phyloP scores from a whole-genome alignment of 345 rosid species.

The Kandelia obovata region DNA sequence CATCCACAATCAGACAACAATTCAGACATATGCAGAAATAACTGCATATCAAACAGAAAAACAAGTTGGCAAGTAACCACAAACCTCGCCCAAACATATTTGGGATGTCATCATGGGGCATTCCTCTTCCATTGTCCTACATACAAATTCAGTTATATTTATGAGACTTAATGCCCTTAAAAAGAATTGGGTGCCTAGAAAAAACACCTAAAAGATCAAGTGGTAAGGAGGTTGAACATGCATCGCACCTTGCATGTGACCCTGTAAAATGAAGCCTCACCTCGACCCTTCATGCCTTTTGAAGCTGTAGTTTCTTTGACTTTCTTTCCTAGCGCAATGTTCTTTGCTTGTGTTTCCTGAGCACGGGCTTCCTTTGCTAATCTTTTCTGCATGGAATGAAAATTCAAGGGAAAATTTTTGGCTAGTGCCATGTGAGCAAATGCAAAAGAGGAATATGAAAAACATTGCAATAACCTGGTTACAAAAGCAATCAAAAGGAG shows the following conservation, averaged over 20 bases:
- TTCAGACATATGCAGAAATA: not conserved
- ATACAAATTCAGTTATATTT: slow-evolving; percentile 21
- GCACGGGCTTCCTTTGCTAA: slow-evolving; percentile 82
- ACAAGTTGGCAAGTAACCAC: slow-evolving; percentile 10
- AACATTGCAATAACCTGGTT: not conserved
- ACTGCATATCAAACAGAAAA: not conserved
- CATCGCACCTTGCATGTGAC: slow-evolving; percentile 85
- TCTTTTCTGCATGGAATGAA: slow-evolving; percentile 57
- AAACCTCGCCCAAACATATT: slow-evolving; percentile 97
- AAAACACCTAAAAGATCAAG: slow-evolving; percentile 6
- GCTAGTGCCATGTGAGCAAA: not conserved
- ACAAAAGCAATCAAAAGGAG: not conserved
- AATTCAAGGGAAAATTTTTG: slow-evolving; percentile 8
- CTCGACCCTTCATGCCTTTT: slow-evolving; percentile 73
- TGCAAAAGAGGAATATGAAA: no score
- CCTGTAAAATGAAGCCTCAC: slow-evolving; percentile 90
- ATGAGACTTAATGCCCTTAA: slow-evolving; percentile 4
- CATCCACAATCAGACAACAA: not conserved
- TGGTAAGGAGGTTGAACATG: slow-evolving; percentile 3
- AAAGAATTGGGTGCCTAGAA: not conserved
- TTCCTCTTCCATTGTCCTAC: slow-evolving; percentile 97
- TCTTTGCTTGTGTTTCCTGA: slow-evolving; percentile 81
- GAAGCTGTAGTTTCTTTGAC: slow-evolving; percentile 59
- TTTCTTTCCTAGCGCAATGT: slow-evolving; percentile 72
- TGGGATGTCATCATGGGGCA: slow-evolving; percentile 99